These are phyloP conservation scores for Oryza meyeriana DNA, from an alignment of 176 grass and related monocot species.

Conservation along the genomic window DNA sequence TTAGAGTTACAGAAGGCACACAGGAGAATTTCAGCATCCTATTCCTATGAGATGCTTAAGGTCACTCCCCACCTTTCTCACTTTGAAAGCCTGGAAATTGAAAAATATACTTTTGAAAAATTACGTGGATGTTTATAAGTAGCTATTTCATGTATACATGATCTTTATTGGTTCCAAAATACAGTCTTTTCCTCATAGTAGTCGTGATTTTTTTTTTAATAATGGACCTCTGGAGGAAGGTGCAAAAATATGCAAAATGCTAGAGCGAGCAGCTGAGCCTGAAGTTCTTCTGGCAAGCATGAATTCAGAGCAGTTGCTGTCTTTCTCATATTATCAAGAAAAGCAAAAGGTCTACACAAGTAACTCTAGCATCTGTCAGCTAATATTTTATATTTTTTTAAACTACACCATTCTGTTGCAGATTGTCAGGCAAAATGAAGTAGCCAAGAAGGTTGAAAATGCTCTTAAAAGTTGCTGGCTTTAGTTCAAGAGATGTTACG, in stretches of 20 bases:
- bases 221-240: conserved; percentile 44
- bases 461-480: conserved; percentile 64
- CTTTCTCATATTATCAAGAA: conserved; percentile 67
- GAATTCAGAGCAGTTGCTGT: conserved; percentile 65
- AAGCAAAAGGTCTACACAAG: conserved; percentile 57
- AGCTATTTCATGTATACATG: conserved; percentile 20
- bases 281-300: conserved; percentile 82
- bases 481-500: conserved; percentile 78
- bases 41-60: conserved; percentile 88
- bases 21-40: conserved; percentile 56
- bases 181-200: background rate
- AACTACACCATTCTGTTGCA: conserved; percentile 29
- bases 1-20: conserved; percentile 59
- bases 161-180: background rate
- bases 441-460: conserved; percentile 71
- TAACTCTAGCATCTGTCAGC: background rate
- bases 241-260: conserved; percentile 69
- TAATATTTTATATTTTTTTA: conserved; percentile 25
- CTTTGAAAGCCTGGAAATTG: background rate
- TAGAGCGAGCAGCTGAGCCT: conserved; percentile 79
- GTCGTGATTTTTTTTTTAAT: background rate
- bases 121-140: conserved; percentile 1
- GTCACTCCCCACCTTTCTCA: conserved; percentile 35
- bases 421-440: conserved; percentile 56
- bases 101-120: background rate